Evolutionary conservation across 163 green algal genomes (phyloP), one percentile per base, ranked within the genome.

Genomic region (Scenedesmus sp.): DNA sequence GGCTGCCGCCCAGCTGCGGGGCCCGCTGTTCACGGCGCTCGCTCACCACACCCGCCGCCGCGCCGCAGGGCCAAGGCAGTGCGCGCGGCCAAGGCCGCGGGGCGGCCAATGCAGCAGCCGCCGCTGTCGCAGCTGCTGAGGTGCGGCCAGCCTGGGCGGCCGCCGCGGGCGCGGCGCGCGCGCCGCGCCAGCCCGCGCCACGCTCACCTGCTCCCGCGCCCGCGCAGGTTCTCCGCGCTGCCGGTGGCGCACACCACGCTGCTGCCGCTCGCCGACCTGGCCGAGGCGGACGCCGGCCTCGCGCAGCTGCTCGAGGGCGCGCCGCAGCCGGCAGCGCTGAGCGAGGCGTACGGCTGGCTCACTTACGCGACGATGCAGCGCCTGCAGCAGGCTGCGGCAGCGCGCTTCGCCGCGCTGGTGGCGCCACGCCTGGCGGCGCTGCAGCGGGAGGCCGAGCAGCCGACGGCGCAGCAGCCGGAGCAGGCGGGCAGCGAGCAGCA

Each of bases 331-430:
- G 7, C 39, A 15, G 39, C 39, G 6, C 6, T 33, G 10, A 76
- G 67, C 28, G 67, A 76, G 34, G 51, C 51, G 1, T 66, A 65
- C 22, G 67, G 67, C 67, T 76, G 67, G 67, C 64, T 76, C 29
- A 76, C 67, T 3, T 65, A 66, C 67, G 63, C 48, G 31, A 64
- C 48, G n/a, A 51, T 11, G 33, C 67, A 76, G 34, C 67, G 63
- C 50, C 67, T 64, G 67, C 51, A 63, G 22, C n/a, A n/a, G n/a
- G n/a, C n/a, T n/a, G n/a, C n/a, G n/a, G n/a, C n/a, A n/a, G n/a
- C n/a, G n/a, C n/a, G n/a, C n/a, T n/a, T n/a, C n/a, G n/a, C n/a
- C n/a, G n/a, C n/a, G n/a, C n/a, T n/a, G n/a, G n/a, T n/a, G n/a
- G n/a, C n/a, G n/a, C n/a, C n/a, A n/a, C n/a, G n/a, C n/a, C n/a